These are phyloP conservation scores for Phytophthora kernoviae DNA, from an alignment of 352 stramenopile genomes.

Conservation along the genomic window DNA sequence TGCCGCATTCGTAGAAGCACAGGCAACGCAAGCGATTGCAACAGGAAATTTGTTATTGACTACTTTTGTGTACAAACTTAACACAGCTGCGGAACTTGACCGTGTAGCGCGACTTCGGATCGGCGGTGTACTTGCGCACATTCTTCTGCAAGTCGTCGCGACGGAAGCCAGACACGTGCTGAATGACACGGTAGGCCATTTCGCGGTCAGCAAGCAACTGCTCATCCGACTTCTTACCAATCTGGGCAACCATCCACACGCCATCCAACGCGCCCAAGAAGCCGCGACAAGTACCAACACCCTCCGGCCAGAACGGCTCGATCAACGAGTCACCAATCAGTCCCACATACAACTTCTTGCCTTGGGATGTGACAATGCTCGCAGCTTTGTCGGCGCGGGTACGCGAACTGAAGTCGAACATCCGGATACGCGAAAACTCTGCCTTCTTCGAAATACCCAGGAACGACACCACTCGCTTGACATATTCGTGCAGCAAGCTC, in stretches of 20 bases:
- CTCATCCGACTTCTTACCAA: conserved; percentile 71
- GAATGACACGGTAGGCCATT: conserved; percentile 75
- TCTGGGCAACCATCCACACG: conserved; percentile 79
- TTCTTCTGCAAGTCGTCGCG: conserved; percentile 83
- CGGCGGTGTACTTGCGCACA: conserved; percentile 81
- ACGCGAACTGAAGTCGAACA: conserved; percentile 87
- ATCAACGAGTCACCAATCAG: conserved; percentile 83
- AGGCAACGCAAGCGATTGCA: conserved; percentile 3
- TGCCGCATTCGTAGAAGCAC: background rate
- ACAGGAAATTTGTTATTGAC: conserved; percentile 19
- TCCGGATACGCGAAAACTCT: conserved; percentile 65
- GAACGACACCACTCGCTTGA: conserved; percentile 72
- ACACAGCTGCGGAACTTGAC: conserved; percentile 69
- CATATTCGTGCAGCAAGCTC: conserved; percentile 59
- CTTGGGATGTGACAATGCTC: conserved; percentile 61
- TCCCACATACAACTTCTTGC: conserved; percentile 82
- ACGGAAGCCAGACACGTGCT: conserved; percentile 77
- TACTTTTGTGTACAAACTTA: conserved; percentile 19
- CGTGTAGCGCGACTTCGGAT: conserved; percentile 78
- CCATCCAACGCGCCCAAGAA: conserved; percentile 82
- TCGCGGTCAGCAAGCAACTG: conserved; percentile 78
- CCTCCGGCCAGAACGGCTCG: conserved; percentile 88
- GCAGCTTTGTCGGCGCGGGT: conserved; percentile 77
- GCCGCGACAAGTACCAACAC: conserved; percentile 79
- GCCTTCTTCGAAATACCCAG: conserved; percentile 73